These are phyloP conservation scores for Ceriops zippeliana DNA, from an alignment of 345 rosid genomes.

Conservation along the genomic window DNA sequence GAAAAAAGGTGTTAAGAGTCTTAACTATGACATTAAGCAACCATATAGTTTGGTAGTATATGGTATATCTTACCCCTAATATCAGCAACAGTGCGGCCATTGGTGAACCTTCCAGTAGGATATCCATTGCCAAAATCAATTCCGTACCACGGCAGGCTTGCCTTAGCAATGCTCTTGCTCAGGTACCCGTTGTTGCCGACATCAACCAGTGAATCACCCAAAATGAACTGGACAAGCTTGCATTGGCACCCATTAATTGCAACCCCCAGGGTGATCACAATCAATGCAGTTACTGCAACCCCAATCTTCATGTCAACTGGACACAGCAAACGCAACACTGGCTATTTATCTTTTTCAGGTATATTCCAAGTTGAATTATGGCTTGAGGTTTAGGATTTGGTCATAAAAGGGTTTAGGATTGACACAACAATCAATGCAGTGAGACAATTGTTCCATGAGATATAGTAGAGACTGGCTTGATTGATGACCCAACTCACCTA, in stretches of 20 bases:
- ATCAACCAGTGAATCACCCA: slow-evolving; percentile 91
- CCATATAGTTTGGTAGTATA: no score
- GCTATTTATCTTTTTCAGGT: not conserved
- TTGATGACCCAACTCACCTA: slow-evolving; percentile 42
- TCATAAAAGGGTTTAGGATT: no score
- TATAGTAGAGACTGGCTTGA: slow-evolving; percentile 17
- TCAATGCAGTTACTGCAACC: slow-evolving; percentile 6
- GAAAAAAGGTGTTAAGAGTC: no score
- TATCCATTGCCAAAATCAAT: slow-evolving; percentile 84
- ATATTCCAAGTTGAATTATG: not conserved
- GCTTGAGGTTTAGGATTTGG: no score
- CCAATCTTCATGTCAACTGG: slow-evolving; percentile 31
- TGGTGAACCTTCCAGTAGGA: slow-evolving; percentile 90
- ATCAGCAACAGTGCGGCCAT: slow-evolving; percentile 90
- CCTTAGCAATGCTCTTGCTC: slow-evolving; percentile 67
- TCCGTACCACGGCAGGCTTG: slow-evolving; percentile 78
- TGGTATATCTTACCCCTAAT: slow-evolving; percentile 51
- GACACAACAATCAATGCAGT: no score
- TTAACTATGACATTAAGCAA: no score
- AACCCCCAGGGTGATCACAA: slow-evolving; percentile 23
- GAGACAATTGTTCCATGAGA: not conserved
- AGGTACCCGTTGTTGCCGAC: slow-evolving; percentile 78
- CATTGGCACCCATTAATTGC: slow-evolving; percentile 37
- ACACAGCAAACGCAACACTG: not conserved
- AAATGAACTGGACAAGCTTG: slow-evolving; percentile 84